Evolutionary conservation across 1,284 basidiomycete genomes (phyloP).

Genomic region (Malassezia brasiliensis): DNA sequence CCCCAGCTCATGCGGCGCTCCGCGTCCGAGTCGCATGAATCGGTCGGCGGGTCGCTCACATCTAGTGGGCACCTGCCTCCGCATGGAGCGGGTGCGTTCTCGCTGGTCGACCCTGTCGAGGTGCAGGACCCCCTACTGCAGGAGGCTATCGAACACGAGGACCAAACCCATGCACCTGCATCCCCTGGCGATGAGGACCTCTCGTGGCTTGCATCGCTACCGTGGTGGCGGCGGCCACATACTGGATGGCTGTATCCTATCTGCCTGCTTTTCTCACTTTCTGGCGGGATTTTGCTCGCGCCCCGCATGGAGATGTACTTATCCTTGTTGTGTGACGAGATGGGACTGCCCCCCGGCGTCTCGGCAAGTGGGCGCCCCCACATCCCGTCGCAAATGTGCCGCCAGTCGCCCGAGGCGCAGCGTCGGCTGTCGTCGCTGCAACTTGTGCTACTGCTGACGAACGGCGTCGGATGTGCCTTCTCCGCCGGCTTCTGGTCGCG

Average conservation of each 20-base stretch:
- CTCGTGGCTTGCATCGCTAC: slow-evolving; percentile 25
- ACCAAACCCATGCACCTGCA: slow-evolving; percentile 1
- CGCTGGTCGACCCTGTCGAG: background rate
- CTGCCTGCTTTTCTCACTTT: slow-evolving; percentile 29
- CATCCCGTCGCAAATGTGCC: slow-evolving; percentile 8
- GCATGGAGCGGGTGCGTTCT: background rate
- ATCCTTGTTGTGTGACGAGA: slow-evolving; percentile 36
- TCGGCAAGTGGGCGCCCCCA: background rate
- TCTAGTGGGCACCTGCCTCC: background rate
- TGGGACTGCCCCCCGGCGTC: slow-evolving; percentile 6
- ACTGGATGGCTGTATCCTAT: slow-evolving; percentile 36
- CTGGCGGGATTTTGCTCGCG: slow-evolving; percentile 35
- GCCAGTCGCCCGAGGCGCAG: slow-evolving; percentile 10
- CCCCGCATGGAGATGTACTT: slow-evolving; percentile 38
- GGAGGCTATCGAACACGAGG: background rate
- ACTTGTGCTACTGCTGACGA: slow-evolving; percentile 58
- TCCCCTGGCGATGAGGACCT: slow-evolving; percentile 8
- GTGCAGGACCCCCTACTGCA: background rate
- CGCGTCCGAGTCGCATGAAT: background rate
- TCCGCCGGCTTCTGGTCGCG: slow-evolving; percentile 82
- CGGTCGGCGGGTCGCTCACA: background rate
- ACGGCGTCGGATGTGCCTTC: slow-evolving; percentile 70
- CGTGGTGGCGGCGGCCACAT: slow-evolving; percentile 34
- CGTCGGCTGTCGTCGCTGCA: slow-evolving; percentile 21
- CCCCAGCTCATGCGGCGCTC: background rate